Conservation (phyloP, 305 asterid species). For the Withania somnifera region DNA sequence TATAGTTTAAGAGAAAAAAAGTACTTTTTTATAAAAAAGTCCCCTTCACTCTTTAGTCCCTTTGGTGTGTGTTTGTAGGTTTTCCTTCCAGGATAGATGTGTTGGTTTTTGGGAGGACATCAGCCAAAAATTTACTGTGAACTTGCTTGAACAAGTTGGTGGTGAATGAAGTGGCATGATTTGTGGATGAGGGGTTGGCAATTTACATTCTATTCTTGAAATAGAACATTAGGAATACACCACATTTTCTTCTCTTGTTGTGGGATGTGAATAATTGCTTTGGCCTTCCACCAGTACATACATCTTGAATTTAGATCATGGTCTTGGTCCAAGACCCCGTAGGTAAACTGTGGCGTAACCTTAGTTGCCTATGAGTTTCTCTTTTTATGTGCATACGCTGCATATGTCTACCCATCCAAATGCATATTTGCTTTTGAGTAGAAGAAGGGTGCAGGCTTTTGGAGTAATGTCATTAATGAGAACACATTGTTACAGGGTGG, state of each 20-base stretch:
- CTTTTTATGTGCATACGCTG: neutral
- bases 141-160: neutral
- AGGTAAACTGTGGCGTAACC: neutral
- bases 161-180: neutral
- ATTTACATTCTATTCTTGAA: neutral
- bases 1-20: neutral
- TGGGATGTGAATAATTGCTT: neutral
- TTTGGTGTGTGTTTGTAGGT: neutral
- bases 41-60: neutral
- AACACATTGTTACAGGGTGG: constrained; percentile 48
- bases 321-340: neutral
- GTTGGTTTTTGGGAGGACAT: neutral
- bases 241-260: neutral
- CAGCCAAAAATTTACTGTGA: neutral
- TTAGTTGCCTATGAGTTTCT: neutral
- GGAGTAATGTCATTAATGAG: neutral
- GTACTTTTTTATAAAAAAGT: neutral
- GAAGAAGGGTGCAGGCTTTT: neutral
- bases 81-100: neutral
- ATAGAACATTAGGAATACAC: neutral
- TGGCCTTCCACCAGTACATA: neutral
- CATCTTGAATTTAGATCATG: neutral
- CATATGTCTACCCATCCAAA: neutral
- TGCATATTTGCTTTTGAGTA: neutral
- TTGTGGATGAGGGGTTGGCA: neutral